Conservation (phyloP, 2,329 filamentous ascomycete genomes). For the Fusarium anguioides region DNA sequence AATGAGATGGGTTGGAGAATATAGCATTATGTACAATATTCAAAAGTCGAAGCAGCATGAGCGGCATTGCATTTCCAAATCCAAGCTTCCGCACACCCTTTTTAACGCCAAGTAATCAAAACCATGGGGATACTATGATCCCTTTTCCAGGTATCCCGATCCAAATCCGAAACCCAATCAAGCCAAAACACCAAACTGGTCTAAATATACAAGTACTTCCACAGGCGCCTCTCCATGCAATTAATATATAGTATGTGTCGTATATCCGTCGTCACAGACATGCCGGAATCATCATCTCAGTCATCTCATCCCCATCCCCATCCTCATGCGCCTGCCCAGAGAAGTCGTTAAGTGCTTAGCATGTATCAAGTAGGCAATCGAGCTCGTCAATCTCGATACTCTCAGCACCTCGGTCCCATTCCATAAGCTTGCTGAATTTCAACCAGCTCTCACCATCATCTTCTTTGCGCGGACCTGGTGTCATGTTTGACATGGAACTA, state of each 20-base stretch:
- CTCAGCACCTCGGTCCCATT: constrained; percentile 82
- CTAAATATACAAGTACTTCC: constrained; percentile 50
- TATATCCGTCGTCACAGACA: constrained; percentile 43
- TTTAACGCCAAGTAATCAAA: constrained; percentile 38
- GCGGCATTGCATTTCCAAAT: constrained; percentile 44
- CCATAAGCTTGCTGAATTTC: constrained; percentile 54
- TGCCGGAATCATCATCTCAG: constrained; percentile 38
- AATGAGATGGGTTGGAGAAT: constrained; percentile 40
- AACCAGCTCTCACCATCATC: constrained; percentile 55
- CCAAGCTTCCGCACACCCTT: constrained; percentile 27
- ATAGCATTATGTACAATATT: constrained; percentile 44
- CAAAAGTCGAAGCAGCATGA: constrained; percentile 39
- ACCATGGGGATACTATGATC: constrained; percentile 25
- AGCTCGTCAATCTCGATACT: constrained; percentile 93
- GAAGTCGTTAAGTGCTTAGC: constrained; percentile 57
- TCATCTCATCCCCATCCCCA: constrained; percentile 37
- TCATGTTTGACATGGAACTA: constrained; percentile 38
- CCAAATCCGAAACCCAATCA: constrained; percentile 32
- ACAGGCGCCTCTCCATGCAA: constrained; percentile 44
- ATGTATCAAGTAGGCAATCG: constrained; percentile 84
- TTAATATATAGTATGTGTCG: constrained; percentile 38
- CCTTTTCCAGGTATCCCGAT: constrained; percentile 40
- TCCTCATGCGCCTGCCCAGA: constrained; percentile 38
- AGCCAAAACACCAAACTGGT: constrained; percentile 40
- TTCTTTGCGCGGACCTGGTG: constrained; percentile 50